Conservation (phyloP, 768 basidiomycete species). For the Hydnum rufescens region DNA sequence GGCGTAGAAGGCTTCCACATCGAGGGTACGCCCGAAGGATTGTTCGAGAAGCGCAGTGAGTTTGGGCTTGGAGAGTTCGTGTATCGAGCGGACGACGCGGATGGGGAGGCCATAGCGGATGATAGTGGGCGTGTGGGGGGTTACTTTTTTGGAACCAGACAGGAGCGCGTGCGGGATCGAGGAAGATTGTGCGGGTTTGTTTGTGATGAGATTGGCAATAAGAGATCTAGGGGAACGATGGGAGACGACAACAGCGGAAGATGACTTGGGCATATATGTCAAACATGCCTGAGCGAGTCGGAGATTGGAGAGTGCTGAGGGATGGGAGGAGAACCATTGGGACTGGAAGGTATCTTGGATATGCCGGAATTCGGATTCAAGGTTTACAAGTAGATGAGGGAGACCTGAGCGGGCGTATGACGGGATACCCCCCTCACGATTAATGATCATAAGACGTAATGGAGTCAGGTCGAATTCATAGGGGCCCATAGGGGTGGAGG, state of each 20-base stretch:
- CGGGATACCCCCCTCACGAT: conserved; percentile 87
- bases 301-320: conserved; percentile 73
- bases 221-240: conserved; percentile 90
- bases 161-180: conserved; percentile 87
- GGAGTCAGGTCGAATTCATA: conserved; percentile 60
- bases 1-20: conserved; percentile 53
- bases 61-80: conserved; percentile 27
- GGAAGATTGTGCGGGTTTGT: conserved; percentile 89
- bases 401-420: conserved; percentile 90
- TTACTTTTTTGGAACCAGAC: conserved; percentile 68
- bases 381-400: conserved; percentile 90
- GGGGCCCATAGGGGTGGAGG: not conserved
- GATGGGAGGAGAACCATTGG: conserved; percentile 57
- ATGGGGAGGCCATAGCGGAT: conserved; percentile 78
- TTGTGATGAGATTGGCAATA: conserved; percentile 94
- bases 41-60: conserved; percentile 70
- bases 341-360: conserved; percentile 71
- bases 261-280: conserved; percentile 76
- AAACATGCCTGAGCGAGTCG: conserved; percentile 71
- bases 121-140: conserved; percentile 80
- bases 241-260: conserved; percentile 91
- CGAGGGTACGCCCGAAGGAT: conserved; percentile 59
- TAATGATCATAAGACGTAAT: conserved; percentile 91
- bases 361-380: conserved; percentile 66
- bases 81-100: conserved; percentile 45